Evolutionary conservation across 257 asterid species (phyloP).

Genomic region (Coffea eugenioides): DNA sequence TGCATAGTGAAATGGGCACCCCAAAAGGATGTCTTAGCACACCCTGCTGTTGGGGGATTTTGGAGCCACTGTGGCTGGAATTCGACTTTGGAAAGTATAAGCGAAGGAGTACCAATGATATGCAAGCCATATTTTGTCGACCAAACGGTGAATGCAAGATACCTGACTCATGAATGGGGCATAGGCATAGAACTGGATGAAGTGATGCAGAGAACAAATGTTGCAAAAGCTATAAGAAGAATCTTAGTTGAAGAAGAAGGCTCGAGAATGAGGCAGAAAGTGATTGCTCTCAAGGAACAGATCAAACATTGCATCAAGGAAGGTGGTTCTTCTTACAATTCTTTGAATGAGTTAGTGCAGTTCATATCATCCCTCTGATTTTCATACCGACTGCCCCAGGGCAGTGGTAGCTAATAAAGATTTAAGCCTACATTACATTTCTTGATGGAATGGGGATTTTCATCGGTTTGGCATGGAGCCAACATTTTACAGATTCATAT

Average conservation of each 20-base stretch:
- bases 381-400: too few species aligned
- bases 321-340: constrained; percentile 25
- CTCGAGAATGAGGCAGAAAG: constrained; percentile 8
- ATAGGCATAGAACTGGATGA: constrained; percentile 25
- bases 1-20: constrained; percentile 36
- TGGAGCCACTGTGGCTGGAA: constrained; percentile 36
- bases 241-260: constrained; percentile 23
- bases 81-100: constrained; percentile 22
- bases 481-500: too few species aligned
- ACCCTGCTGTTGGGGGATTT: constrained; percentile 27
- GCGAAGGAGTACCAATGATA: constrained; percentile 32
- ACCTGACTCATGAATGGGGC: constrained; percentile 18
- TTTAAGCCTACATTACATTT: too few species aligned
- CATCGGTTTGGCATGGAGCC: too few species aligned
- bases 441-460: too few species aligned
- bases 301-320: constrained; percentile 6
- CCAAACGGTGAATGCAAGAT: constrained; percentile 16
- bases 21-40: constrained; percentile 29
- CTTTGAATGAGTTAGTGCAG: constrained; percentile 20
- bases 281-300: constrained; percentile 6
- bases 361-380: constrained; percentile 14
- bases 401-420: too few species aligned
- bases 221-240: constrained; percentile 12
- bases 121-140: constrained; percentile 24
- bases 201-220: neutral